Base-by-base conservation (phyloP, 768 basidiomycete genomes). In the Mrakia hoshinonis region DNA sequence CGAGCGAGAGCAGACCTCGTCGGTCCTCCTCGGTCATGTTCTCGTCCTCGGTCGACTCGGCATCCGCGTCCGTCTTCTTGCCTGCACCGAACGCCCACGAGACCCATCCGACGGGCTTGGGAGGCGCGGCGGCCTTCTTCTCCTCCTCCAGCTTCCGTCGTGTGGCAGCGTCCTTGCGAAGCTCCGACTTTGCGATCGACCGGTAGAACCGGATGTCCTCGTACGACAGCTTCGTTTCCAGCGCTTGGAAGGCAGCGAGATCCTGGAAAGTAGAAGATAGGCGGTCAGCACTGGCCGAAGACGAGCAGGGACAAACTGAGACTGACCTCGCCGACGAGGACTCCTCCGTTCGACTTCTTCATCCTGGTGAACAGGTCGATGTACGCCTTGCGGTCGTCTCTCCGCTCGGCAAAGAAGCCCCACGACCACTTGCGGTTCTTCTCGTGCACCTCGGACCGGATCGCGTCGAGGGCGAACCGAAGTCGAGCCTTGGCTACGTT, bases 181-280 rank as follows among this genome's bases (percentile, higher is more conserved):
- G 82, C 74, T 87, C 87, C 2, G 92, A 92, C 34, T 91, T 87
- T 0, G 92, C 91, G 73, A 98, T 91, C 4, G 93, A 97, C 39
- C 96, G 87, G 81, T 98, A 99, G 81, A 97, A 96, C 4, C 95
- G 88, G 64, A 99, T 87, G 76, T 98, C 96, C 79, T 95, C 92
- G 75, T 97, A 98, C 0, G 87, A 84, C 36, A 98, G 83, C 78
- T 91, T 92, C 74, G 79, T 82, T 79, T 99, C 96, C 68, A 98
- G 81, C 0, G 80, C 82, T 58, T 87, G 84, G 38, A 94, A 81
- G 20, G 74, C 73, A 10, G 73, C 72, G 10, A 67, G 74, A 20
- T 80, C 80, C 79, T 80, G 71, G 4, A 22, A 49, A 5, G 4
- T 31, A 20, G 4, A 29, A 29, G n/a, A 29, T 2, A 61, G 36